Evolutionary conservation across 345 rosid genomes (phyloP), one percentile per base, ranked within the genome.

Genomic region (Bretschneidera sinensis): DNA sequence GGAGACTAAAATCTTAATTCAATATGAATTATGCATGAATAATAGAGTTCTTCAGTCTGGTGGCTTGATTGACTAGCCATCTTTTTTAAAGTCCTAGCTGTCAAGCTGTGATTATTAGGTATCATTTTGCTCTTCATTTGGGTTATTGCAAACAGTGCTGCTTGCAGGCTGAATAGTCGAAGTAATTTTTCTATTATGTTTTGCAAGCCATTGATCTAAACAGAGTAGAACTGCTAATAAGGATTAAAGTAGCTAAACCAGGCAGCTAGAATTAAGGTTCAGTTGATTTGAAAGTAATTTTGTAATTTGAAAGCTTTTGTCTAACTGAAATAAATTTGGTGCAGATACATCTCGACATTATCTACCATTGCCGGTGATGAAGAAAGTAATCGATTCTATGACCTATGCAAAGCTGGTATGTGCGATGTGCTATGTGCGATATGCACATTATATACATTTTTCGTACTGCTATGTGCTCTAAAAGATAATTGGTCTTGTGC

Each of bases 281-380:
- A 13, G 16, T 7, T 7, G 16, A 39, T 11, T 39, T 39, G 4
- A 39, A 39, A 7, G 45, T 4, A 39, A 8, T 28, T 28, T 28
- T 28, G 5, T n/a, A n/a, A n/a, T 28, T 28, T 28, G 8, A 28
- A 28, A 2, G 33, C 35, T 1, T 18, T 2, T 31, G 31, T 34
- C 23, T 48, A 21, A 22, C 16, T 58, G 14, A 11, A 31, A 24
- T 14, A 34, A 67, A 64, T 54, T 60, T 57, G 61, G 24, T 66
- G 70, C 79, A 87, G 95, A 87, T 74, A 87, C 95, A 52, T 77
- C 95, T 34, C 81, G 95, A 61, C 95, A 87, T 59, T 87, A 81
- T 71, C 81, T 74, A 67, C 85, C 95, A 31, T 28, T 83, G 68
- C 63, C 81, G 0, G 59, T 76, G 62, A 81, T 85, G 14, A 83